Base-by-base conservation (phyloP, 2,329 filamentous ascomycete genomes). In the Trichoderma lentiforme region DNA sequence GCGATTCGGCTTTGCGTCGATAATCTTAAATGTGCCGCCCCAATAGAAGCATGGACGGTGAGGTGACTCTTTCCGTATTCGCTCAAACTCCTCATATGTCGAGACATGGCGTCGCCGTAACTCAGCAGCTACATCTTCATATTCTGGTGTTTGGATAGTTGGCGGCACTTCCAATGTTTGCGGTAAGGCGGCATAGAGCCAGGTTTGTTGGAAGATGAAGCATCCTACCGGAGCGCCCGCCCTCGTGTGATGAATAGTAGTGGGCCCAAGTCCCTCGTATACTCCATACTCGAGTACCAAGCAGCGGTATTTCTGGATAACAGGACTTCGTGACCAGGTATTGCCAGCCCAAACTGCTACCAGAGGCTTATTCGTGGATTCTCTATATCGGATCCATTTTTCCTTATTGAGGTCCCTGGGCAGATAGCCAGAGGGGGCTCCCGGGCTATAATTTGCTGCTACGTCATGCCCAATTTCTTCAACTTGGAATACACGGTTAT, bases 141-240 rank as follows among this genome's bases (percentile, higher is more conserved):
- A 24, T 14, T 12, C 6, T 11, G 9, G 18, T n/a, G 15, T 26
- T 8, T 26, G 39, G 4, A 70, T 26, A 34, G 28, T 5, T 12
- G 9, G 36, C 0, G 83, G 84, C 26, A 74, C 57, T 4, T 67
- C 70, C 32, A 82, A 73, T 15, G 73, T 72, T 0, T 57, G 66
- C 8, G 84, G 83, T 73, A 83, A 78, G 3, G 87, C 72, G 15
- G 88, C 74, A 67, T 87, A 82, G 72, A 84, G 82, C 88, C 88
- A 90, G 0, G 87, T 87, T 1, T 81, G 82, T 32, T 84, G 80
- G 74, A 85, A 89, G 51, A 90, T 77, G 70, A 82, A 83, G 1
- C 81, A 79, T 0, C 81, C 79, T 0, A 77, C 62, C 5, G 87
- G 87, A 5, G 84, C 86, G 1, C 88, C 88, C 0, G 86, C 85